Evolutionary conservation across 108 stramenopile species (phyloP), one percentile per base, ranked within the genome.

Genomic region (Chaetoceros tenuissimus): DNA sequence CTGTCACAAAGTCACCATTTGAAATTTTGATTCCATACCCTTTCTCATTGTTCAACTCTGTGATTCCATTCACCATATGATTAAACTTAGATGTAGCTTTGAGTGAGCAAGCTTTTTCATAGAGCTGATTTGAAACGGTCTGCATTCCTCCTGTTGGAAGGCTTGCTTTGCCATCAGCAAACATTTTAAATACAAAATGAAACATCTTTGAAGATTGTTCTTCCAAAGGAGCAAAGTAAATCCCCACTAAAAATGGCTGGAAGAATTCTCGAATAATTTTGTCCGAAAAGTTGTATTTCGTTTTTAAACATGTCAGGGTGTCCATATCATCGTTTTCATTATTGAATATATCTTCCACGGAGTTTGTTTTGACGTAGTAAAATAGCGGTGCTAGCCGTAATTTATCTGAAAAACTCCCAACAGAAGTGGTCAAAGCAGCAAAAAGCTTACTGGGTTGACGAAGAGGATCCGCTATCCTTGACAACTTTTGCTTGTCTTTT

Each of bases 131-230:
- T 0, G 82, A 28, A 3, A 94, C 85, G 16, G 75, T 64, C 46
- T 68, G 70, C 78, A 94, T 94, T 0, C 92, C 92, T 1, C 78
- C 82, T 16, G 25, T 43, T 1, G 92, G 92, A 31, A 94, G 59
- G 20, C 79, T 73, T 0, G 79, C 85, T 44, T 71, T 66, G 13
- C 92, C 87, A 28, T 81, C 67, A 17, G 83, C 73, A 60, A 87
- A 87, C 87, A 89, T 89, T 63, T 87, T 87, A 59, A 94, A 80
- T 0, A 94, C 68, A 57, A 89, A 94, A 53, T 79, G 78, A 68
- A 94, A 87, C 92, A 94, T 94, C 13, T 84, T 65, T 16, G 84
- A 86, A 5, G 79, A 81, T 64, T 89, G 85, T 48, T 84, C 55
- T 7, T 71, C 57, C 24, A 94, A 66, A 2, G 81, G 73, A 1